Percentiles rank a stretch among this genome's conserved stretches.
These are phyloP conservation scores for Ramaria sp. DNA, from an alignment of 768 basidiomycete genomes.

Conservation along the genomic window DNA sequence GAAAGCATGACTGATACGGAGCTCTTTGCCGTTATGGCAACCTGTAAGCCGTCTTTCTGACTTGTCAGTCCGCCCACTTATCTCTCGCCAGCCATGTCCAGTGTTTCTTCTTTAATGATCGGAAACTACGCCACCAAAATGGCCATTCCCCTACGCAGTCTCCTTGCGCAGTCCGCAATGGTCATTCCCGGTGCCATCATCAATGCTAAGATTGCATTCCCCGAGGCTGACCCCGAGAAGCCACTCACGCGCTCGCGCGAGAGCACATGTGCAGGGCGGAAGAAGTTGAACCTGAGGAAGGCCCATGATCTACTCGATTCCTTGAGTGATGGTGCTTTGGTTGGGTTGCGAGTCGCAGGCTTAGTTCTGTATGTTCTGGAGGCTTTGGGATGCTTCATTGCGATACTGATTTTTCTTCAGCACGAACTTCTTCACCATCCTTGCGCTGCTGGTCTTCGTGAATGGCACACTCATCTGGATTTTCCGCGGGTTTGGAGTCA, in stretches of 20 bases:
- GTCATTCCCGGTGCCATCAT: not conserved
- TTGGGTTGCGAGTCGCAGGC: slow-evolving; percentile 3
- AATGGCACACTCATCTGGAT: not conserved
- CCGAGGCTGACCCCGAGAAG: not conserved
- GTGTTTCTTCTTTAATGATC: not conserved
- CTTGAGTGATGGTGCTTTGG: slow-evolving; percentile 4
- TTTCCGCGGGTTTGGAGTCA: slow-evolving; percentile 2
- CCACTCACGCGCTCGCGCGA: not conserved
- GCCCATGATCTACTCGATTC: slow-evolving; percentile 1
- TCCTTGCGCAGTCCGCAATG: not conserved
- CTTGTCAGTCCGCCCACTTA: not conserved
- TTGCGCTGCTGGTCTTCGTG: slow-evolving; percentile 4
- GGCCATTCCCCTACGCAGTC: not conserved
- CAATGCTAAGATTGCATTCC: slow-evolving; percentile 6
- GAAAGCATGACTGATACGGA: slow-evolving; percentile 6
- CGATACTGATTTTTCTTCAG: not conserved
- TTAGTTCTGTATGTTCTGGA: not conserved
- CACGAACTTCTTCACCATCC: slow-evolving; percentile 3
- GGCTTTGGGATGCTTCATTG: not conserved
- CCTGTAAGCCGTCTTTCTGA: not conserved
- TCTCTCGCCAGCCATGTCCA: not conserved
- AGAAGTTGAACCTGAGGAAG: slow-evolving; percentile 1
- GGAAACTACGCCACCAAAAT: not conserved
- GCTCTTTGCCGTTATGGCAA: slow-evolving; percentile 1
- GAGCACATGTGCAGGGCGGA: slow-evolving; percentile 1